Percentiles rank a stretch among this genome's conserved stretches.
These are phyloP conservation scores for Paxillus rubicundulus DNA, from an alignment of 768 basidiomycete species.

Conservation along the genomic window DNA sequence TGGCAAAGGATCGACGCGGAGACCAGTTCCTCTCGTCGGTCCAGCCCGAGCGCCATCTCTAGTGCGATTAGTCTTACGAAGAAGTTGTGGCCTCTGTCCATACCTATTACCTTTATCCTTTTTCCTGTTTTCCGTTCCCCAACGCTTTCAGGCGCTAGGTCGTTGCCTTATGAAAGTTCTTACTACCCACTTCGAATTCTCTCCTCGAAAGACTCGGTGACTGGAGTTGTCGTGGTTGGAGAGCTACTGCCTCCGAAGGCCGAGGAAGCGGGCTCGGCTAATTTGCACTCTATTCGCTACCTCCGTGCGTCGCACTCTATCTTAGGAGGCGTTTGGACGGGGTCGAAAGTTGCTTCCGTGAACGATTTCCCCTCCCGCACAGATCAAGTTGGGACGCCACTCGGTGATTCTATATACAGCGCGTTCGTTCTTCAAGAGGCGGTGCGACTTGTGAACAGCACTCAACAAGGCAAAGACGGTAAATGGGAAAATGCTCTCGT, in stretches of 20 bases:
- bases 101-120: conserved; percentile 37
- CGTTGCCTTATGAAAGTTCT: conserved; percentile 49
- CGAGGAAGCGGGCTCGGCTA: conserved; percentile 26
- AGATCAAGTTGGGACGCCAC: conserved; percentile 51
- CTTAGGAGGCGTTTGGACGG: conserved; percentile 79
- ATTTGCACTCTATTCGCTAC: conserved; percentile 54
- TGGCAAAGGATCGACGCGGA: not conserved
- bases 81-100: conserved; percentile 13
- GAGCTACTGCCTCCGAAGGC: conserved; percentile 50
- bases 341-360: conserved; percentile 42
- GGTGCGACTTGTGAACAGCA: conserved; percentile 62
- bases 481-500: conserved; percentile 56
- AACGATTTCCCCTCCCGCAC: conserved; percentile 40
- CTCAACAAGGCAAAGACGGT: conserved; percentile 35
- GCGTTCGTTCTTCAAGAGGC: conserved; percentile 89
- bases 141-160: conserved; percentile 53
- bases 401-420: conserved; percentile 80
- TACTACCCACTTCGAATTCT: conserved; percentile 60
- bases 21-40: not conserved
- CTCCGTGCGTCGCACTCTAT: conserved; percentile 65
- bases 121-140: conserved; percentile 47
- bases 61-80: not conserved
- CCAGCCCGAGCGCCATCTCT: not conserved
- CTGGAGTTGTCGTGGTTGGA: conserved; percentile 81
- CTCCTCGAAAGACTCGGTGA: conserved; percentile 65